These are phyloP conservation scores for Fusarium zealandicum DNA, from an alignment of 2,329 filamentous ascomycete genomes.

Conservation along the genomic window DNA sequence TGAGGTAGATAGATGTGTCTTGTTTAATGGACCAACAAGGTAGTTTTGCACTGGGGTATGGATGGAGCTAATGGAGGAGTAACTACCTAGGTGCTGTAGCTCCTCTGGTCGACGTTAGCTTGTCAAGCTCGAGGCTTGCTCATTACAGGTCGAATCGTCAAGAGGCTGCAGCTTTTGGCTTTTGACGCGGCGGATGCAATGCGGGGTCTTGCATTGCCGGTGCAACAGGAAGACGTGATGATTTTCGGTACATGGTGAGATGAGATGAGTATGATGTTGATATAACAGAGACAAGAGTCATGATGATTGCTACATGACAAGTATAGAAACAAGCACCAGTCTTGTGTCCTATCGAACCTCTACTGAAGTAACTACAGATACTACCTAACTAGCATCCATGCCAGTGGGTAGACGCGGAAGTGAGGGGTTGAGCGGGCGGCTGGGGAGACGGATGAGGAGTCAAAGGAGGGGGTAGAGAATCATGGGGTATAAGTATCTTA, in stretches of 20 bases:
- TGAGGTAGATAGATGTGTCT: no score
- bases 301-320: no score
- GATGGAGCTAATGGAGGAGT: not conserved
- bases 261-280: no score
- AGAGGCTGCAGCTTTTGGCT: not conserved
- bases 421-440: constrained; percentile 31
- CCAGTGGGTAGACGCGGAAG: no score
- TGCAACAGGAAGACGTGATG: not conserved
- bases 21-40: constrained; percentile 2
- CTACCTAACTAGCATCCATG: no score
- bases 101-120: not conserved
- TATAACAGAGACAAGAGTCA: no score
- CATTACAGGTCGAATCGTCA: not conserved
- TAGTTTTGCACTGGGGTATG: not conserved
- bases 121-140: constrained; percentile 1
- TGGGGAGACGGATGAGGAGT: constrained; percentile 16
- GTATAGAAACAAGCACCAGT: no score
- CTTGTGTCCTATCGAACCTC: no score
- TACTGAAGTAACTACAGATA: no score
- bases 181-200: not conserved
- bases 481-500: constrained; percentile 8
- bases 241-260: no score
- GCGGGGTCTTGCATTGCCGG: not conserved
- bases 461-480: constrained; percentile 22
- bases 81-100: not conserved